Evolutionary conservation across 495 filamentous ascomycete species (phyloP).

Genomic region (Aspergillus sclerotioniger): DNA sequence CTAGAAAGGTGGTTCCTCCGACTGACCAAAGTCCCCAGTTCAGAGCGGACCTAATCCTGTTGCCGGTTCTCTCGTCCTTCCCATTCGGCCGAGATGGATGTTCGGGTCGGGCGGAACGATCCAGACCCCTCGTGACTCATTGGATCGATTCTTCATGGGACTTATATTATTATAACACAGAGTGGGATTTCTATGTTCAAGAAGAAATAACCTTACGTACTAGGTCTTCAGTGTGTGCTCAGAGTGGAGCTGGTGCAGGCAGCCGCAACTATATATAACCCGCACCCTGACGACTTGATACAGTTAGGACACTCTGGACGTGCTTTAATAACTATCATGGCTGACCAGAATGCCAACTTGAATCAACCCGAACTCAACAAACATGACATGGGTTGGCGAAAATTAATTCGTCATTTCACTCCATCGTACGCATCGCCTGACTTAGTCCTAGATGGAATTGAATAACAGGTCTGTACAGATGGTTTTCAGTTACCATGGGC

Average conservation of each 20-base stretch:
- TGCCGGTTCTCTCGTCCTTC: background rate
- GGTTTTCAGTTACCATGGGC: constrained; percentile 61
- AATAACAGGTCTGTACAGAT: constrained; percentile 25
- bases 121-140: background rate
- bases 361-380: constrained; percentile 14
- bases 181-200: too few species aligned
- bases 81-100: background rate
- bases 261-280: background rate
- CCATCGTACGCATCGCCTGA: constrained; percentile 34
- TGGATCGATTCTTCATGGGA: too few species aligned
- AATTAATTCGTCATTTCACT: constrained; percentile 49
- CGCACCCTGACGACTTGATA: background rate
- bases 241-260: background rate
- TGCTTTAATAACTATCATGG: background rate
- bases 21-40: too few species aligned
- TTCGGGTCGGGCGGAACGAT: background rate
- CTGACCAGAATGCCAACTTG: too few species aligned
- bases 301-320: too few species aligned
- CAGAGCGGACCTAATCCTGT: too few species aligned
- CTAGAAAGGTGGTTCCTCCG: too few species aligned
- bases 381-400: constrained; percentile 44
- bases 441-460: background rate
- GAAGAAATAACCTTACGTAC: too few species aligned
- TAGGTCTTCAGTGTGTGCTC: background rate
- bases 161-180: too few species aligned